Percentiles rank a stretch among this genome's conserved stretches.
Conservation (phyloP, 768 basidiomycete genomes). For the Hypholoma fasciculare region DNA sequence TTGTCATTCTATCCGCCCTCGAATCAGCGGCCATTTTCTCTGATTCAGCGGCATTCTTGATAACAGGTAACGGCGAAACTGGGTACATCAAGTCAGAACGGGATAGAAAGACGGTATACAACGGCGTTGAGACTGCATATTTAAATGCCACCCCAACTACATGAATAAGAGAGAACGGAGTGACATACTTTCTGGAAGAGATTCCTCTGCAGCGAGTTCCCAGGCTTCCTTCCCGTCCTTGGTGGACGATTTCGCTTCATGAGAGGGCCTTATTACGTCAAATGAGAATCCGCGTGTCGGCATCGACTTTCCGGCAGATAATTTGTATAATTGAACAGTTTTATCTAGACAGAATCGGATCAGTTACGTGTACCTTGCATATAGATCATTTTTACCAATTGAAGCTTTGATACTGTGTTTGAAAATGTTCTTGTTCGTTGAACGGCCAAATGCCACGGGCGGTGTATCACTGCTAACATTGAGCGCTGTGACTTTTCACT, state of each 20-base stretch:
- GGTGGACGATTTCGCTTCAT: slow-evolving; percentile 17
- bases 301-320: slow-evolving; percentile 48
- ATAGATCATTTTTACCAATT: slow-evolving; percentile 49
- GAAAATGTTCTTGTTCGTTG: slow-evolving; percentile 38
- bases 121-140: not conserved
- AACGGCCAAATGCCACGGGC: slow-evolving; percentile 16
- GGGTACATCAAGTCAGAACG: slow-evolving; percentile 4
- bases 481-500: slow-evolving; percentile 12
- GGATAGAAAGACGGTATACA: not conserved
- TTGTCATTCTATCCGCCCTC: slow-evolving; percentile 65
- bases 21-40: slow-evolving; percentile 56
- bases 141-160: not conserved
- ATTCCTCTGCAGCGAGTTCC: slow-evolving; percentile 17
- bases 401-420: slow-evolving; percentile 75
- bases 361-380: not conserved
- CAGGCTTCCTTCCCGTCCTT: slow-evolving; percentile 24
- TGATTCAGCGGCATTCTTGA: slow-evolving; percentile 52
- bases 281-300: slow-evolving; percentile 43
- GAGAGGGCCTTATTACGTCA: slow-evolving; percentile 25
- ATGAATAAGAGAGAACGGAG: slow-evolving; percentile 9
- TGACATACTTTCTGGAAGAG: slow-evolving; percentile 20
- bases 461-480: slow-evolving; percentile 23
- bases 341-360: slow-evolving; percentile 48
- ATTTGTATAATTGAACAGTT: slow-evolving; percentile 67
- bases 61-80: slow-evolving; percentile 50